These are phyloP conservation scores for Colletotrichum cuscutae DNA, from an alignment of 2,329 filamentous ascomycete species.

Conservation along the genomic window DNA sequence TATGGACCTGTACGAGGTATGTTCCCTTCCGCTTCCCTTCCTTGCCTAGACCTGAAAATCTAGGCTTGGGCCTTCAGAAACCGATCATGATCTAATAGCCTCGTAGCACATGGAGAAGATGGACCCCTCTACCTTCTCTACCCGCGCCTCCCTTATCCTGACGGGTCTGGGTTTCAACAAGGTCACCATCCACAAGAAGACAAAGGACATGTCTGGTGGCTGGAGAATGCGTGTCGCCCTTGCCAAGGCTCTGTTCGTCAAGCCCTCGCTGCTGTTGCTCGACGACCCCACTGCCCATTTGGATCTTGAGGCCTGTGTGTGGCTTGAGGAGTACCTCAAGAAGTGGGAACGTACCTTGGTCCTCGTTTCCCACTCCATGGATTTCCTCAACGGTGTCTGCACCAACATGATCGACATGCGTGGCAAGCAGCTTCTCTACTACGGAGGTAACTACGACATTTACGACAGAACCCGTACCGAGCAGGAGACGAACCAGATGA, in stretches of 20 bases:
- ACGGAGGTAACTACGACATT: constrained; percentile 99
- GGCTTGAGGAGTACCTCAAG: constrained; percentile 99
- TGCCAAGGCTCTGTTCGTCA: constrained; percentile 97
- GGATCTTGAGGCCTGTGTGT: constrained; percentile 99
- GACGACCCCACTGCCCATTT: constrained; percentile 99
- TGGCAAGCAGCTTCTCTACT: constrained; percentile 88
- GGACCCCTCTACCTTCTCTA: constrained; percentile 97
- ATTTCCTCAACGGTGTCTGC: constrained; percentile 99
- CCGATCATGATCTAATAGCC: constrained; percentile 16
- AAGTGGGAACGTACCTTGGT: constrained; percentile 99
- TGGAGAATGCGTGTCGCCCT: constrained; percentile 99
- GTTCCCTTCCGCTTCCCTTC: constrained; percentile 42
- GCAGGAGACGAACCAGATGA: constrained; percentile 98
- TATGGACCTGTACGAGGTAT: constrained; percentile 94
- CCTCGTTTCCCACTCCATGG: constrained; percentile 96
- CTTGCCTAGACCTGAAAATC: too few species aligned
- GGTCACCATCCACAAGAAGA: constrained; percentile 97
- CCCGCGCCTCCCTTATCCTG: constrained; percentile 93
- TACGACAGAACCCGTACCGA: constrained; percentile 94
- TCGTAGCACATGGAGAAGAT: constrained; percentile 96
- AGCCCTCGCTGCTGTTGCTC: constrained; percentile 93
- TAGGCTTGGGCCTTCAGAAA: not conserved
- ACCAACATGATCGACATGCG: constrained; percentile 99
- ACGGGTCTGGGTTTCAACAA: constrained; percentile 99
- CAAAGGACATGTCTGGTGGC: constrained; percentile 99